Percentiles rank a stretch among this genome's conserved stretches.
These are phyloP conservation scores for Cokeromyces recurvatus DNA, from an alignment of 371 early-diverging fungal species.

Conservation along the genomic window DNA sequence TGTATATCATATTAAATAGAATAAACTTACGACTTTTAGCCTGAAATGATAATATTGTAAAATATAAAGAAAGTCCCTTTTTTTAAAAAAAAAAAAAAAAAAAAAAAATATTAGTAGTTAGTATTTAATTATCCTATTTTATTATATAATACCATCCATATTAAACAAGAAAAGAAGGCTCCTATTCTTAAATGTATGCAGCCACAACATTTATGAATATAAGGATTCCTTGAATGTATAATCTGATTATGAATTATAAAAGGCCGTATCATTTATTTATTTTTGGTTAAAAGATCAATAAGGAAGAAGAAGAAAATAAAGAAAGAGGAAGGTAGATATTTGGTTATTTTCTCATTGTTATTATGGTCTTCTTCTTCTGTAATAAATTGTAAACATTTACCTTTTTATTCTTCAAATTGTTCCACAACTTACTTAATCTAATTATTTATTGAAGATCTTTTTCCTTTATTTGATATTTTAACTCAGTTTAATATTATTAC, in stretches of 20 bases:
- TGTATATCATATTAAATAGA: not conserved
- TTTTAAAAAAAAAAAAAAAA: not conserved
- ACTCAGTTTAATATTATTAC: no score
- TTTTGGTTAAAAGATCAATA: not conserved
- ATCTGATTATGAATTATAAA: conserved; percentile 7
- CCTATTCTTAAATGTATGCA: conserved; percentile 47
- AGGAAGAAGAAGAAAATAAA: not conserved
- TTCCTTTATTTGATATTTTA: no score
- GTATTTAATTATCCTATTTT: not conserved
- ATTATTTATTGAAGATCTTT: no score
- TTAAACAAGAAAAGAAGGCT: conserved; percentile 24
- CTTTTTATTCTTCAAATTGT: no score
- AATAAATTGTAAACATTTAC: no score
- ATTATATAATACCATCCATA: conserved; percentile 47
- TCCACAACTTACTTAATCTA: no score
- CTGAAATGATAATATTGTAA: conserved; percentile 43
- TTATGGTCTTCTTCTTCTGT: no score
- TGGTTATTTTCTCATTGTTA: no score
- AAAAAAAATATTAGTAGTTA: not conserved
- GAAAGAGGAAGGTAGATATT: no score
- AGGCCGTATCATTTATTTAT: conserved; percentile 2
- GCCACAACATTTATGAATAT: conserved; percentile 40
- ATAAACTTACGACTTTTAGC: conserved; percentile 37
- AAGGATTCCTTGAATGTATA: conserved; percentile 27
- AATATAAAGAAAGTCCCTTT: conserved; percentile 42